Percentiles rank a stretch among this genome's conserved stretches.
These are phyloP conservation scores for Zasmidium citrigriseum DNA, from an alignment of 2,329 filamentous ascomycete species.

Conservation along the genomic window DNA sequence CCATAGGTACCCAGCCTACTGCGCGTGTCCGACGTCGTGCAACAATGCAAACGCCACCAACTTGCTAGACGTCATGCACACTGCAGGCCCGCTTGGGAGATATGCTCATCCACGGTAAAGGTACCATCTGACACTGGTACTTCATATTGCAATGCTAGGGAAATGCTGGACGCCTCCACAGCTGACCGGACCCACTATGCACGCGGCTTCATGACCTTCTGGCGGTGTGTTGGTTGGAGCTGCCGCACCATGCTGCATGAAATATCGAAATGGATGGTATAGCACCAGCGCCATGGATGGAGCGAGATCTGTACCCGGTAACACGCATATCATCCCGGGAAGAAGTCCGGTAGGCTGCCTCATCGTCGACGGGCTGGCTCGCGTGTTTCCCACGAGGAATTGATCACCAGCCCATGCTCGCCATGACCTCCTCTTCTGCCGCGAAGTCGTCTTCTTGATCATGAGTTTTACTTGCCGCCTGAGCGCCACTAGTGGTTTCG, in stretches of 20 bases:
- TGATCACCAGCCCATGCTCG: conserved; percentile 38
- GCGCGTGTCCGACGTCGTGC: neutral
- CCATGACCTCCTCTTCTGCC: conserved; percentile 70
- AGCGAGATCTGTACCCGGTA: neutral
- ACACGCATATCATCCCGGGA: neutral
- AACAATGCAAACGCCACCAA: conserved; percentile 17
- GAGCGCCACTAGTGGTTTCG: neutral
- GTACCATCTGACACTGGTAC: conserved; percentile 3
- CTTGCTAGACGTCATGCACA: conserved; percentile 14
- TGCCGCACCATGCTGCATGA: conserved; percentile 2
- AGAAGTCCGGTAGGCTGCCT: neutral
- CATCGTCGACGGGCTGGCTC: neutral
- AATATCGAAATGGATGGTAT: conserved; percentile 1
- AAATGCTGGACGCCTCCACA: conserved; percentile 6
- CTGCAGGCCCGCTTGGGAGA: neutral
- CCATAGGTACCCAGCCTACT: neutral
- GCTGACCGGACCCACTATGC: neutral
- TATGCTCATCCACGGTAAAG: neutral
- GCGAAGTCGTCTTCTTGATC: conserved; percentile 48
- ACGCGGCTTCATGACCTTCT: neutral
- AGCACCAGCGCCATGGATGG: neutral
- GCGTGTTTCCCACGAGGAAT: conserved; percentile 7
- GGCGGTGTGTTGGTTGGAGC: neutral
- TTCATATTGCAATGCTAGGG: conserved; percentile 4
- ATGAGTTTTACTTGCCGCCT: neutral